A percentile compares a stretch with the other conserved stretches of the same genome.
Conservation (phyloP, 805 yeast species). For the Hanseniaspora valbyensis region DNA sequence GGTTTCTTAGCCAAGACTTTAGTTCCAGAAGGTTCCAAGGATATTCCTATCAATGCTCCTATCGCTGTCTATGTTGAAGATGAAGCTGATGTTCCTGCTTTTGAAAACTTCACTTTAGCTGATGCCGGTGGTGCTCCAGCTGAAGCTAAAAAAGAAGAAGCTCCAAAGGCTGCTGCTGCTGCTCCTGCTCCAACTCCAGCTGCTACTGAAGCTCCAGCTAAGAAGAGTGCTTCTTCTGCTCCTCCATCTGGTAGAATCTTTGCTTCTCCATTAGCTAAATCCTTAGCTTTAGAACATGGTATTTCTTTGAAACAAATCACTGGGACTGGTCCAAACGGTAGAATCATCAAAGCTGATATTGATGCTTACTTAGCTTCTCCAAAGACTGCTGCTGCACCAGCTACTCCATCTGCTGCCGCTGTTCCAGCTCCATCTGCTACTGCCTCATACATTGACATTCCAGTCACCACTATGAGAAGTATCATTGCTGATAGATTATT, state of each 20-base stretch:
- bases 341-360: slow-evolving; percentile 84
- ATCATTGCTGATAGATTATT: slow-evolving; percentile 82
- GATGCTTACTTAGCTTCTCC: slow-evolving; percentile 50
- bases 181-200: slow-evolving; percentile 23
- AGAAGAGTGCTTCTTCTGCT: slow-evolving; percentile 35
- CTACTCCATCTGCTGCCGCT: slow-evolving; percentile 38
- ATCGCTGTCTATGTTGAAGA: slow-evolving; percentile 94
- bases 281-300: slow-evolving; percentile 85
- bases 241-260: slow-evolving; percentile 48
- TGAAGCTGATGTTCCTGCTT: slow-evolving; percentile 71
- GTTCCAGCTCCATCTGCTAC: slow-evolving; percentile 40
- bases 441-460: slow-evolving; percentile 65
- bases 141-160: slow-evolving; percentile 15
- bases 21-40: slow-evolving; percentile 75
- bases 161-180: slow-evolving; percentile 36
- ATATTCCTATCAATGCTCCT: slow-evolving; percentile 88
- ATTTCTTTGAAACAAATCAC: slow-evolving; percentile 69
- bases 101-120: slow-evolving; percentile 75
- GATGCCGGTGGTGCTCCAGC: slow-evolving; percentile 34
- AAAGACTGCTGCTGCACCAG: slow-evolving; percentile 35
- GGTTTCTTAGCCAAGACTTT: slow-evolving; percentile 82
- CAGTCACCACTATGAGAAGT: slow-evolving; percentile 84
- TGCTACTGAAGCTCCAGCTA: slow-evolving; percentile 20
- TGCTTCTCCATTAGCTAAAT: slow-evolving; percentile 93
- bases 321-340: slow-evolving; percentile 93